A percentile compares a stretch with the other conserved stretches of the same genome.
Conservation (phyloP, 441 rosid genomes). For the Cnidoscolus chayamansa region DNA sequence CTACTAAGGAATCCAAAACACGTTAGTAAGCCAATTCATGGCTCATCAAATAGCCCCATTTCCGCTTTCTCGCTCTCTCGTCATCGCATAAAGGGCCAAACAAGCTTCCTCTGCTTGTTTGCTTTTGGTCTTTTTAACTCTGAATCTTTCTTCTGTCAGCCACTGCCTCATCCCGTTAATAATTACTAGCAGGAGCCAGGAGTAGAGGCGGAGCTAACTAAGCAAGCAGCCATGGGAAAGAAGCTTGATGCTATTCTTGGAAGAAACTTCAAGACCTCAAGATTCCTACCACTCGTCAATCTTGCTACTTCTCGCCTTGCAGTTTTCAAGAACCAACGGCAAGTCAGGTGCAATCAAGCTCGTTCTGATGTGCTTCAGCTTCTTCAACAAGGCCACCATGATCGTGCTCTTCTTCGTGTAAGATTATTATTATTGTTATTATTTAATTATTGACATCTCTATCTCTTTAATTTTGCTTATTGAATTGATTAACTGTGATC, state of each 20-base stretch:
- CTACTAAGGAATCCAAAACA: constrained; percentile 14
- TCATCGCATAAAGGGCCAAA: too few species aligned
- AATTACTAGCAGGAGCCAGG: neutral
- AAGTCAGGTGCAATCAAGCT: constrained; percentile 50
- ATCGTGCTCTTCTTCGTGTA: constrained; percentile 81
- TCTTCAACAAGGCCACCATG: constrained; percentile 66
- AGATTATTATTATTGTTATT: neutral
- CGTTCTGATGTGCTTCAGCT: constrained; percentile 75
- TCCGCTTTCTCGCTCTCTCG: too few species aligned
- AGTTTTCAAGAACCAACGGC: constrained; percentile 73
- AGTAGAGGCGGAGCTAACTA: neutral
- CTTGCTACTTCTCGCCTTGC: constrained; percentile 72
- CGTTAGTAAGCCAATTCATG: neutral
- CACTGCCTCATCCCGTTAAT: too few species aligned
- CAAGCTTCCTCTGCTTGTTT: too few species aligned
- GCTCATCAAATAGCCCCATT: too few species aligned
- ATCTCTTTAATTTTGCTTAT: too few species aligned
- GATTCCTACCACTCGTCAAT: constrained; percentile 50
- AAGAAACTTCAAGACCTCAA: constrained; percentile 52
- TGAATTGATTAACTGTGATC: too few species aligned
- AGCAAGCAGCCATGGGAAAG: constrained; percentile 54
- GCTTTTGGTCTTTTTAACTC: too few species aligned
- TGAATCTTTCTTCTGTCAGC: too few species aligned
- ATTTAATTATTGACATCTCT: too few species aligned
- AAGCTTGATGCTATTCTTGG: constrained; percentile 71